Percentiles rank a stretch among this genome's conserved stretches.
phyloP scores from a whole-genome alignment of 768 basidiomycete species.

The Trametes elegans region DNA sequence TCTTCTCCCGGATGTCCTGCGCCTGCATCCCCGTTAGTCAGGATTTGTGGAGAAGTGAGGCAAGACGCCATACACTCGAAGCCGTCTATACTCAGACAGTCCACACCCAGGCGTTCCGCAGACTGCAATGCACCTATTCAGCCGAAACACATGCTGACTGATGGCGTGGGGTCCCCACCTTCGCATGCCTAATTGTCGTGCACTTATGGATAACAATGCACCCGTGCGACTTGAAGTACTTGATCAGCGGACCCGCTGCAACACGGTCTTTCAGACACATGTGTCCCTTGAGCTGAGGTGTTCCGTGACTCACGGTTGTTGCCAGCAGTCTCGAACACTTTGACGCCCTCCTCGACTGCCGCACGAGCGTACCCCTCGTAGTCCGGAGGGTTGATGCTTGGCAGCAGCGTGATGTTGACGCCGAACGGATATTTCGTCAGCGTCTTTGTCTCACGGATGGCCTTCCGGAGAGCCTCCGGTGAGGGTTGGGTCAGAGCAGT shows the following conservation, averaged over 20 bases:
- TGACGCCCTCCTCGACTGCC: conserved; percentile 85
- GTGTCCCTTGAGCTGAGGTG: too few species aligned
- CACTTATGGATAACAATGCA: conserved; percentile 90
- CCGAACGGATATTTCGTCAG: conserved; percentile 77
- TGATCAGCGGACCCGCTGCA: conserved; percentile 73
- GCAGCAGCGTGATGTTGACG: conserved; percentile 85
- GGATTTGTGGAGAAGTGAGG: too few species aligned
- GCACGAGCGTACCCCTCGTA: conserved; percentile 81
- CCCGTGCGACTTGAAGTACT: conserved; percentile 74
- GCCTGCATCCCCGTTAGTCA: conserved; percentile 43
- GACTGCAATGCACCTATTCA: conserved; percentile 33
- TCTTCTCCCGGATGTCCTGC: conserved; percentile 96
- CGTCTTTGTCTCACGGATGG: conserved; percentile 74
- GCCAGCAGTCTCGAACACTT: conserved; percentile 90
- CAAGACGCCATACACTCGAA: conserved; percentile 67
- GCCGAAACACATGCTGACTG: not conserved
- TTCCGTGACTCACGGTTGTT: conserved; percentile 69
- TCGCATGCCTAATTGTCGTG: conserved; percentile 82
- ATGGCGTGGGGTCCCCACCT: conserved; percentile 40
- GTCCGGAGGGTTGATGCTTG: conserved; percentile 87
- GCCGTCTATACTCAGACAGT: conserved; percentile 85
- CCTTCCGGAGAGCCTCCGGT: conserved; percentile 75
- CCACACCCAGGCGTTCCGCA: conserved; percentile 78
- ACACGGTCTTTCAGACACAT: not conserved
- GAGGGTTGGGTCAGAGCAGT: conserved; percentile 87